Percentiles rank a stretch among this genome's conserved stretches.
Conservation (phyloP, 208 protist genomes). For the Acanthamoeba royreba region DNA sequence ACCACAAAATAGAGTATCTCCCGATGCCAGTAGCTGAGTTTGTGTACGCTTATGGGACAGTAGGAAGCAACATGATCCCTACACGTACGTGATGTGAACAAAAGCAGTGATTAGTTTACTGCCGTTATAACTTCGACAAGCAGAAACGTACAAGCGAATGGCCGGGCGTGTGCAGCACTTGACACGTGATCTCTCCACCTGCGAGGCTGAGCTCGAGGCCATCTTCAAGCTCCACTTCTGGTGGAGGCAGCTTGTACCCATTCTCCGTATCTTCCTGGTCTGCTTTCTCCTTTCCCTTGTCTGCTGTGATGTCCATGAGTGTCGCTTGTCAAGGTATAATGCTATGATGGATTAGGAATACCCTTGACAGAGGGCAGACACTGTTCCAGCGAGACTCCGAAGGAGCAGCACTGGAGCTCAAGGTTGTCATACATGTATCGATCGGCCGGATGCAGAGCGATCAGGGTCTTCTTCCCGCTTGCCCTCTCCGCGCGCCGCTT, state of each 20-base stretch:
- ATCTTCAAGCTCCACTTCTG: not conserved
- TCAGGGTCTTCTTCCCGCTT: not conserved
- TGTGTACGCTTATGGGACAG: not conserved
- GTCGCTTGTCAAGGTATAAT: not conserved
- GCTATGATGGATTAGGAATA: not conserved
- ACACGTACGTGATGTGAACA: not conserved
- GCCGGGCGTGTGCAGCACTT: not conserved
- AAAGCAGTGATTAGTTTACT: not conserved
- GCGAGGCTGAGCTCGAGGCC: not conserved
- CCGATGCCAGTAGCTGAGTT: not conserved
- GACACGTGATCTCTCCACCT: not conserved
- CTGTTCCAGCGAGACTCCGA: not conserved
- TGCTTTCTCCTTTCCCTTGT: not conserved
- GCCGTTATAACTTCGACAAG: not conserved
- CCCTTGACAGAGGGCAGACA: not conserved
- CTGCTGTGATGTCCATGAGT: not conserved
- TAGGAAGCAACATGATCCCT: conserved; percentile 9
- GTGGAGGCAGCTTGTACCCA: not conserved
- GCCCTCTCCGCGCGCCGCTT: not conserved
- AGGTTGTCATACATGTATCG: not conserved
- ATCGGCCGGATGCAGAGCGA: not conserved
- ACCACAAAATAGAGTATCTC: not conserved
- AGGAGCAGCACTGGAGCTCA: not conserved
- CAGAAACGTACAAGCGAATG: not conserved
- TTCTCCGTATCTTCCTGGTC: not conserved